A percentile compares a stretch with the other conserved stretches of the same genome.
These are phyloP conservation scores for Candida taoyuanica DNA, from an alignment of 805 yeast species.

Conservation along the genomic window DNA sequence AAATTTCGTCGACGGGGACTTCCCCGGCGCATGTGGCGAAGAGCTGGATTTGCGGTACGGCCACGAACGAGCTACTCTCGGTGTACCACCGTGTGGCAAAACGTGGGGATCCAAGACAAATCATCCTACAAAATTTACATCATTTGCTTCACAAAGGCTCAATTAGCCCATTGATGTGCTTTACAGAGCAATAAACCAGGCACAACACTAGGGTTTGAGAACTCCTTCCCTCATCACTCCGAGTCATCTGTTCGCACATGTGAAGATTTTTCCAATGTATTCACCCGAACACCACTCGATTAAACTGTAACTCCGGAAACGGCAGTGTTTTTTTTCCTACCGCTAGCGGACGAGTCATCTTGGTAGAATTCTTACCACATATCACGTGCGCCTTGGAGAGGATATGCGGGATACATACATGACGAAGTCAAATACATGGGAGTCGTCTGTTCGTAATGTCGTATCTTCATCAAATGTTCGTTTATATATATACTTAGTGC, in stretches of 20 bases:
- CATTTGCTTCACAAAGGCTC: no score
- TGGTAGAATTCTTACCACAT: background rate
- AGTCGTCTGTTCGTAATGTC: no score
- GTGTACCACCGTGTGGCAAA: background rate
- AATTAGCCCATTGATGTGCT: background rate
- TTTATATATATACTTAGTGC: background rate
- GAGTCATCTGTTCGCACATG: background rate
- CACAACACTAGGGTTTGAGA: no score
- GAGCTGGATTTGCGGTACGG: conserved; percentile 1
- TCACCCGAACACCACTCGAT: background rate
- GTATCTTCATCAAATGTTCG: no score
- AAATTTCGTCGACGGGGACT: background rate
- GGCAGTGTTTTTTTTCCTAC: no score
- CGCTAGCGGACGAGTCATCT: no score
- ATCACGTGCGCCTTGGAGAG: background rate
- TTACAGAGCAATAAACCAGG: no score
- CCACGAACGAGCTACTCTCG: background rate
- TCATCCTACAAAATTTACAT: no score
- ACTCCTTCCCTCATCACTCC: background rate
- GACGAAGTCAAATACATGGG: no score
- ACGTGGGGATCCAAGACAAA: background rate
- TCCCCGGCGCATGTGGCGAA: background rate
- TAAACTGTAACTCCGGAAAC: background rate
- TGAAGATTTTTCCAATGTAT: background rate
- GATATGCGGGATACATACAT: no score